phyloP scores from a whole-genome alignment of 2,329 filamentous ascomycete genomes.

The Aureobasidium sp. region DNA sequence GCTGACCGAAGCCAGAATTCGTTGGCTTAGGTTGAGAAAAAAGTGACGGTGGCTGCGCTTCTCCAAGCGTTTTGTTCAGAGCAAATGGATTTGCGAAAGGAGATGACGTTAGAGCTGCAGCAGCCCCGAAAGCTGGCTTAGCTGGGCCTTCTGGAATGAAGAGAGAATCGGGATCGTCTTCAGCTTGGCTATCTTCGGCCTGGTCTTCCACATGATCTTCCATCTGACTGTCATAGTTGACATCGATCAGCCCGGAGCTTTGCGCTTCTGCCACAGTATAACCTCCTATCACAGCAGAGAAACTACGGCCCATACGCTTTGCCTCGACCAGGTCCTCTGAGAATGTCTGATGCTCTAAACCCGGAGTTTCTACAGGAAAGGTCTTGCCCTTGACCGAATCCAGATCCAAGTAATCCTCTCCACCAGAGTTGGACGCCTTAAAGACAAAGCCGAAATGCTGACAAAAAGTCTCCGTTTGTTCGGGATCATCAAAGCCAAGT shows the following conservation, averaged over 20 bases:
- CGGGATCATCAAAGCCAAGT: conserved; percentile 50
- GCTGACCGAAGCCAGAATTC: conserved; percentile 12
- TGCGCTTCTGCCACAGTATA: conserved; percentile 47
- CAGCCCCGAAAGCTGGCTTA: background rate
- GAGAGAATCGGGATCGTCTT: conserved; percentile 30
- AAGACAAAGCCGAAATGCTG: conserved; percentile 48
- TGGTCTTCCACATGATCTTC: conserved; percentile 30
- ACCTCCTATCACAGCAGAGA: conserved; percentile 53
- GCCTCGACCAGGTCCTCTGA: conserved; percentile 50
- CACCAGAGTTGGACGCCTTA: conserved; percentile 28
- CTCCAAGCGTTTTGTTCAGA: background rate
- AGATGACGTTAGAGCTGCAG: background rate
- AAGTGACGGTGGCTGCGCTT: background rate
- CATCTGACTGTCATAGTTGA: conserved; percentile 28
- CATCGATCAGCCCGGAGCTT: conserved; percentile 44
- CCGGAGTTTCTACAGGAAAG: conserved; percentile 25
- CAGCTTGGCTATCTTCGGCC: conserved; percentile 36
- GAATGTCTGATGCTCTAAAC: conserved; percentile 43
- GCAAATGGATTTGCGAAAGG: background rate
- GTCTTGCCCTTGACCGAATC: conserved; percentile 37
- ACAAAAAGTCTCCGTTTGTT: conserved; percentile 49
- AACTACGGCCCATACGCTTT: conserved; percentile 49
- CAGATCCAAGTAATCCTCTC: conserved; percentile 44
- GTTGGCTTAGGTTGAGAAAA: conserved; percentile 1
- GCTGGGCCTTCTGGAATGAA: conserved; percentile 33